Base-by-base conservation (phyloP, 169 alveolate species). In the Eimeria maxima region DNA sequence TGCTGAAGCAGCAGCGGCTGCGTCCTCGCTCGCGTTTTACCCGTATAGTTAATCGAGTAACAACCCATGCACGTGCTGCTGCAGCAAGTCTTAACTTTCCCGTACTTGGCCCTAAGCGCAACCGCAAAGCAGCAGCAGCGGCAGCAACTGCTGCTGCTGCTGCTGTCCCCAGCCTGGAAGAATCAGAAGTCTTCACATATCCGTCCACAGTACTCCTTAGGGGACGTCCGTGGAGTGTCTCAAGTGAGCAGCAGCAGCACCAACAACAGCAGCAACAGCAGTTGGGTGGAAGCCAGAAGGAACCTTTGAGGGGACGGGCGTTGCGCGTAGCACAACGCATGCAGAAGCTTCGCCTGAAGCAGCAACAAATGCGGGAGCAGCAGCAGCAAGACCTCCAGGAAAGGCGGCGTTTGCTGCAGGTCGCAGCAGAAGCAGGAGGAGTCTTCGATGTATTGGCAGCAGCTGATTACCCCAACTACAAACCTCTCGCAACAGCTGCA, bases 1-100 rank as follows among this genome's bases (percentile, higher is more conserved):
- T 78, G 89, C 89, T 78, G 89, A 60, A n/a, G 89, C 89, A 78
- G 89, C 89, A 38, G 57, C 89, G 89, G 89, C 89, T 78, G 57
- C 89, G 29, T 60, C 89, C 89, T 18, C 42, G 47, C 38, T 78
- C 57, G 65, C 89, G 89, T 65, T 78, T 78, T 27, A 18, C 65
- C 1, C 89, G 89, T 11, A 45, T 78, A 6, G 27, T 78, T 16
- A 29, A 29, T 14, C 60, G 89, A 18, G 89, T 78, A 7, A 78
- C 89, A 7, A 44, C 65, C 1, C 89, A 78, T 27, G 89, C 89
- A 18, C 89, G 89, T 44, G 89, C 89, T 44, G 89, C 89, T 42
- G 89, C 89, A 78, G 89, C 89, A 38, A 78, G 65, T 67, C 42
- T 78, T 38, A 78, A 78, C 29, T 27, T 78, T 8, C 89, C 89